These are phyloP conservation scores for Talaromyces verruculosus DNA, from an alignment of 2,329 filamentous ascomycete genomes.

Conservation along the genomic window DNA sequence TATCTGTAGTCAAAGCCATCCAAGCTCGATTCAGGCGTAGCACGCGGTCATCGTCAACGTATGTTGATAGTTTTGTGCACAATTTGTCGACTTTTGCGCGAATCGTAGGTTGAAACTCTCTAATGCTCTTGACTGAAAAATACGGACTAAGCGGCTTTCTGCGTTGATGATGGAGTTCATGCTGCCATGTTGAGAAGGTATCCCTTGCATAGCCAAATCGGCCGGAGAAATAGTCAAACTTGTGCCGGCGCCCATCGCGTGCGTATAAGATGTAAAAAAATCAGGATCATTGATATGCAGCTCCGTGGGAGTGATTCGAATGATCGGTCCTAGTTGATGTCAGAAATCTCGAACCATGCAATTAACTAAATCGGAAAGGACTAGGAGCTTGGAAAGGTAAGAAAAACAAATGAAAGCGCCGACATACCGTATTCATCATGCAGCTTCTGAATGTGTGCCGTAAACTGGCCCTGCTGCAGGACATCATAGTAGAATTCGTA, in stretches of 20 bases:
- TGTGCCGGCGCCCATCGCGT: constrained; percentile 34
- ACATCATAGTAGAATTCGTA: constrained; percentile 33
- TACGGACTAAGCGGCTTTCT: constrained; percentile 38
- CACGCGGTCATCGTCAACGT: constrained; percentile 26
- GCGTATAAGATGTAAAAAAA: constrained; percentile 35
- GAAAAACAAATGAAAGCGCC: neutral
- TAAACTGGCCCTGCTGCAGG: constrained; percentile 27
- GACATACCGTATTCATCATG: constrained; percentile 29
- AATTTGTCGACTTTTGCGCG: constrained; percentile 27
- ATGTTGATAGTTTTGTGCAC: constrained; percentile 26
- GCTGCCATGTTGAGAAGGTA: constrained; percentile 35
- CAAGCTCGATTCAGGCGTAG: constrained; percentile 30
- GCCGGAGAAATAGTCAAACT: constrained; percentile 32
- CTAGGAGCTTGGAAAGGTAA: neutral
- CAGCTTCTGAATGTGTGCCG: constrained; percentile 27
- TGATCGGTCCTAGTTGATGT: constrained; percentile 31
- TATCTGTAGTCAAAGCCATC: constrained; percentile 34
- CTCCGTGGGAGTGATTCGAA: constrained; percentile 36
- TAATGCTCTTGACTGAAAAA: constrained; percentile 36
- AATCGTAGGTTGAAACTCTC: constrained; percentile 28
- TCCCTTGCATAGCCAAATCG: constrained; percentile 33
- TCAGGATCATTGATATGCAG: constrained; percentile 34
- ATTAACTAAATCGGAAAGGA: neutral
- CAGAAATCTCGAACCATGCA: neutral
- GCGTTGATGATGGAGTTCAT: constrained; percentile 34